Base-by-base conservation (phyloP, 2,329 filamentous ascomycete genomes). In the Ceratocystis lukuohia region DNA sequence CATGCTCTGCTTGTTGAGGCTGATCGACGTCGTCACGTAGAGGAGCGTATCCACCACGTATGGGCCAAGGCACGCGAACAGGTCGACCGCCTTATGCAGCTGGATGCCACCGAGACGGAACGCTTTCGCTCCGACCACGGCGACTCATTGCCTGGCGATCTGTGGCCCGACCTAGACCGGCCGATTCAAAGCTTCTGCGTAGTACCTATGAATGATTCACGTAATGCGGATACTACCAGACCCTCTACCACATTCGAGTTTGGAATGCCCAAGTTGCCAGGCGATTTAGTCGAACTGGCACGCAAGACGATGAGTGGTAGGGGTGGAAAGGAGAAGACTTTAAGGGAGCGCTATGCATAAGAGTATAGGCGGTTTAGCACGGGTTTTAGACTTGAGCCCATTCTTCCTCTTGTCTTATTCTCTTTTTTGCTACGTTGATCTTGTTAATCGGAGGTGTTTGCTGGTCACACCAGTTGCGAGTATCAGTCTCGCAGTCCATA, bases 1-100 rank as follows among this genome's bases (percentile, higher is more conserved):
- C 88, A 91, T 70, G 86, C 87, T 22, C 78, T 99, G 12, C 82
- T 96, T 28, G 81, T 96, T 1, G 94, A 99, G 74, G 87, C 91
- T 5, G 87, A 88, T 64, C 81, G 94, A 28, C 82, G 94, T 8
- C 84, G 84, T 68, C 79, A 82, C 15, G 84, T 89, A 45, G 88
- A 94, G 71, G 84, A 87, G 41, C 86, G 88, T 69, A 87, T 95
- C 64, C 82, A 86, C 70, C 81, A 80, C 56, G 84, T 96, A 30
- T 88, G 91, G 72, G 84, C 83, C 68, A 91, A 92, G 71, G 89
- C 93, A 0, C 85, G 86, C 73, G 84, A 87, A 67, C 87, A 87
- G 70, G 81, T 96, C 7, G 86, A 92, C 68, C 85, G 84, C 72
- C 78, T 97, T 8, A 84, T 88, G 69, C 83, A 89, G 12, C 80